Base-by-base conservation (phyloP, 129 eudicot species). In the Logfia minima region DNA sequence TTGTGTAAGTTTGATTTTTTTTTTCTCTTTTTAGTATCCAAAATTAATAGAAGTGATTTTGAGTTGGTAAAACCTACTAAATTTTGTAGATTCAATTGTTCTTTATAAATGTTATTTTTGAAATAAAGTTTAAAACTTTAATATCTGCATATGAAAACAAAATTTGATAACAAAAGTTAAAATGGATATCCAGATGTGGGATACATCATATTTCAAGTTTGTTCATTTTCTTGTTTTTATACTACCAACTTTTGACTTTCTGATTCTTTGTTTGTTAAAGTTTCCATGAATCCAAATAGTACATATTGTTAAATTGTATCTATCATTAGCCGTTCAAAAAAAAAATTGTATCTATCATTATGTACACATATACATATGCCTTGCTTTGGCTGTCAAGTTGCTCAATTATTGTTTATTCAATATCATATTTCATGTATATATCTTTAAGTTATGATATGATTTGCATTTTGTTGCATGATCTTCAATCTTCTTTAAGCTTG, bases 161-260 rank as follows among this genome's bases (percentile, higher is more conserved):
- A 59, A 22, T 74, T 63, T 26, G 68, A n/a, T 79, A n/a, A 70
- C 77, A 61, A 70, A 78, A 70, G 83, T 79, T 23, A 79, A 71
- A 79, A 5, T 71, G 48, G 9, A 37, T 53, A 53, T 72, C 74
- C 13, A 71, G 55, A 52, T 24, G n/a, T 79, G 66, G 64, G 63
- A 68, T 59, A 61, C 24, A 55, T 59, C 55, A 66, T 59, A 35
- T 52, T 56, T 35, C 2, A 60, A n/a, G 24, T 48, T 64, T 76
- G 35, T 63, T 63, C 68, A 63, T 63, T 28, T 63, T 24, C 67
- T 77, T 24, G 34, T 18, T 63, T 63, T 26, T 63, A 28, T 63
- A 11, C 19, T 13, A 63, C 35, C n/a, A 58, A 58, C 63, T 58
- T 63, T 63, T 63, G 68, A 48, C 55, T 48, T 11, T 48, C 0